phyloP scores from a whole-genome alignment of 2,329 filamentous ascomycete genomes.

The Pseudogymnoascus sp. region DNA sequence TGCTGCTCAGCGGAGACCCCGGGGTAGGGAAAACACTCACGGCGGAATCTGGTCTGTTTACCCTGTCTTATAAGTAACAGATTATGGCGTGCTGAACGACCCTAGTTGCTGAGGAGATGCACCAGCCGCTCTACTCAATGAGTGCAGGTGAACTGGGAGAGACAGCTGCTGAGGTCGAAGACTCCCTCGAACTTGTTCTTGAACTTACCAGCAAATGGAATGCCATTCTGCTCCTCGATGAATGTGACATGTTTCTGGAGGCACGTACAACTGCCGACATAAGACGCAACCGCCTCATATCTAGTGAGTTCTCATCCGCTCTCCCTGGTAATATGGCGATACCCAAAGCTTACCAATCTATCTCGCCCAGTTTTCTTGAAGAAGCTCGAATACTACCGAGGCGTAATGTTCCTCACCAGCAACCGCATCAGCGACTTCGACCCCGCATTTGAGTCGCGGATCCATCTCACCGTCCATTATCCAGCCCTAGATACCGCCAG shows the following conservation, averaged over 20 bases:
- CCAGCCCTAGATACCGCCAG: constrained; percentile 15
- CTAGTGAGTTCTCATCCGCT: not conserved
- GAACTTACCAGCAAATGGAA: constrained; percentile 68
- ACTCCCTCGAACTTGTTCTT: constrained; percentile 56
- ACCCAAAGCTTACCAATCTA: not conserved
- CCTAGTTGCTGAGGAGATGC: constrained; percentile 38
- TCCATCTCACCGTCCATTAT: constrained; percentile 26
- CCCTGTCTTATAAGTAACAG: not conserved
- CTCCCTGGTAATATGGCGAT: not conserved
- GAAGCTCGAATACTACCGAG: constrained; percentile 32
- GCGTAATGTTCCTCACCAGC: constrained; percentile 33
- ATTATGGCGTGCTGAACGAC: not conserved
- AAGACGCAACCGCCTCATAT: constrained; percentile 34
- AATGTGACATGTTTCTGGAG: constrained; percentile 54
- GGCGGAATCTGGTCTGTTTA: constrained; percentile 49
- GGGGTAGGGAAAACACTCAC: constrained; percentile 60
- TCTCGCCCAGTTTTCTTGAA: constrained; percentile 26
- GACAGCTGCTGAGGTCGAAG: constrained; percentile 53
- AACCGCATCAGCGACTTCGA: constrained; percentile 29
- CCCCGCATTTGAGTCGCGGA: constrained; percentile 27
- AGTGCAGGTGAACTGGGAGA: constrained; percentile 62
- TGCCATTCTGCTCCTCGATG: constrained; percentile 62
- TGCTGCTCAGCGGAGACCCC: constrained; percentile 38
- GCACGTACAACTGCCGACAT: constrained; percentile 26
- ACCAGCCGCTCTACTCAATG: constrained; percentile 40